Conservation (phyloP, 2,329 filamentous ascomycete species). For the Cadophora sp. region DNA sequence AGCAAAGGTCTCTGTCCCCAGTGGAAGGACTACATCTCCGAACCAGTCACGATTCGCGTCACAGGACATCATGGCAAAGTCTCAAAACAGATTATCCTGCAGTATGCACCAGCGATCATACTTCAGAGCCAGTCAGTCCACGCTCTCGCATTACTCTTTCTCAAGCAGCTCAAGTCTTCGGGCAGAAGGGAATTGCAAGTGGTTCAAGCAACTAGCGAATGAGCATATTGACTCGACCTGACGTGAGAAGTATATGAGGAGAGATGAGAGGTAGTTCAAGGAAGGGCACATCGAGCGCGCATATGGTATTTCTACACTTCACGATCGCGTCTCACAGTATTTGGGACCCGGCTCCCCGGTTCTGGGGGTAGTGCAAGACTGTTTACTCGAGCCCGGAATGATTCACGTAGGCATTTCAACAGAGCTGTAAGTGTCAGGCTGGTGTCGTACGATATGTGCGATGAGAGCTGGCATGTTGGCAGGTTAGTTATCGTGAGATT, state of each 20-base stretch:
- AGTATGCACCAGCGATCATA: too few species aligned
- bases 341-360: background rate
- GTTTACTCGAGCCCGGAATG: background rate
- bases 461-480: background rate
- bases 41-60: background rate
- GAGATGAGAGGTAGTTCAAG: too few species aligned
- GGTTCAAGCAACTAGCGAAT: too few species aligned
- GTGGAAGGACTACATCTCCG: background rate
- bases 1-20: background rate
- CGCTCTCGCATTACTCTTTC: background rate
- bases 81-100: background rate
- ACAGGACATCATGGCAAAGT: background rate
- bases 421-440: too few species aligned
- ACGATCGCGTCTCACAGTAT: background rate
- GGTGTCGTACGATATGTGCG: background rate
- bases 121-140: too few species aligned
- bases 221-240: background rate
- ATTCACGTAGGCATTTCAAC: too few species aligned
- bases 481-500: too few species aligned
- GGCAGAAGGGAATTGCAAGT: background rate
- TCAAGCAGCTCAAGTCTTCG: background rate
- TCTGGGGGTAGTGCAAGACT: background rate
- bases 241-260: background rate
- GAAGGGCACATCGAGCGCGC: background rate
- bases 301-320: background rate